Conservation (phyloP, 2,329 filamentous ascomycete species). For the Chaetomium sp. region DNA sequence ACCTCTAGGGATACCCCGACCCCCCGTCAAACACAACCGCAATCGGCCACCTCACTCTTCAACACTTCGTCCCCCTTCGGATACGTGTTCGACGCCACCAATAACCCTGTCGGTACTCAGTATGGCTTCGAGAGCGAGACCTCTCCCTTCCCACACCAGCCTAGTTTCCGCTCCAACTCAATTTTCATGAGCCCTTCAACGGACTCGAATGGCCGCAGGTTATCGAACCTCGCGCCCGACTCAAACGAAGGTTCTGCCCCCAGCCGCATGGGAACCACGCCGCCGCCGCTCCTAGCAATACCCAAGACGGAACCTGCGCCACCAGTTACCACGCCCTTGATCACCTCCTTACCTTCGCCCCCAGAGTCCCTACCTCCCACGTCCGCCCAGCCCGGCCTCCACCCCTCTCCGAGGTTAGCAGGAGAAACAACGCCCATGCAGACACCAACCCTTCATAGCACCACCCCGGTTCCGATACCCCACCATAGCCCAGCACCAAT, state of each 20-base stretch:
- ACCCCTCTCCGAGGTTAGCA: conserved; percentile 43
- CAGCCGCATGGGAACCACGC: conserved; percentile 28
- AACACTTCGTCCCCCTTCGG: conserved; percentile 47
- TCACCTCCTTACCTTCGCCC: conserved; percentile 44
- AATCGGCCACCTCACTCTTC: conserved; percentile 29
- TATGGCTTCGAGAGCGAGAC: conserved; percentile 28
- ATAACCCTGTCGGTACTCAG: conserved; percentile 49
- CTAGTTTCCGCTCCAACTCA: conserved; percentile 65
- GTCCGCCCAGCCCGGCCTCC: conserved; percentile 38
- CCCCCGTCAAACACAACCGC: conserved; percentile 26
- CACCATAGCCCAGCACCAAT: conserved; percentile 20
- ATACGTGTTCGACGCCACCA: conserved; percentile 58
- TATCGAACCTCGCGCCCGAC: conserved; percentile 68
- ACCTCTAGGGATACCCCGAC: conserved; percentile 30
- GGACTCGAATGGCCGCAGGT: conserved; percentile 58
- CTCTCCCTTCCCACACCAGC: conserved; percentile 48
- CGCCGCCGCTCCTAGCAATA: conserved; percentile 23
- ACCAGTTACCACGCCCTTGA: conserved; percentile 2
- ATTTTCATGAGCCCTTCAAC: conserved; percentile 64
- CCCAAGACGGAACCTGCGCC: conserved; percentile 27
- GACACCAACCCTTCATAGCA: conserved; percentile 41
- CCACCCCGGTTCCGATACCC: conserved; percentile 29
- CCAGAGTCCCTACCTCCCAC: conserved; percentile 47
- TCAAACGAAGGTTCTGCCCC: conserved; percentile 40
- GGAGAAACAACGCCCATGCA: conserved; percentile 41